Evolutionary conservation across 768 basidiomycete species (phyloP), one percentile per base, ranked within the genome.

Genomic region (Lactifluus rugatus): DNA sequence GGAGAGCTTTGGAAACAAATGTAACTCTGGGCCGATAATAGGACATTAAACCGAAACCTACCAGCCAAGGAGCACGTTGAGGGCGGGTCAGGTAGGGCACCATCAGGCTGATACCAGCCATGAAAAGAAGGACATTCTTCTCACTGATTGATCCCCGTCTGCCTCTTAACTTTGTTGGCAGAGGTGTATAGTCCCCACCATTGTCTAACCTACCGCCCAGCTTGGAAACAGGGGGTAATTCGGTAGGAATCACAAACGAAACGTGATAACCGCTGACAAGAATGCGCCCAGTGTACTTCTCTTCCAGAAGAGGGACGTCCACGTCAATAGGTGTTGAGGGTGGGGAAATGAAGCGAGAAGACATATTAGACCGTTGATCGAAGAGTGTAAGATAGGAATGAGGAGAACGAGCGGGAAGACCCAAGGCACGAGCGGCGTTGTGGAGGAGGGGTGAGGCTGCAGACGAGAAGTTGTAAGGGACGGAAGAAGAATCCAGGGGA

Each of bases 91-190:
- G 67, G 57, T 80, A 87, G 6, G 89, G 89, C 23, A 85, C 78
- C 78, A 81, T 82, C 70, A 91, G 76, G 60, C 88, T 85, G 51
- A 91, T 78, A 3, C 83, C 89, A 14, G 84, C 89, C 85, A 91
- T 85, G 69, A 89, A 90, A 47, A 89, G 84, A 48, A 81, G 75
- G 37, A 73, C 75, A 52, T 76, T 80, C 54, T 77, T 79, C 51
- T 86, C 85, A n/a, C 75, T 70, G 53, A 86, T 62, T 11, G 85
- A 86, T 11, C 74, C 65, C 23, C 84, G 74, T 55, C 85, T 74
- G 16, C 44, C 48, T 26, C 61, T 58, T 21, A 54, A 11, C 26
- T 57, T 61, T 10, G 57, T 54, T 11, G 56, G 61, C 23, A 59
- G 37, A 44, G 63, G 63, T 5, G 63, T 59, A 25, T 44, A 49